Conservation (phyloP, 495 filamentous ascomycete genomes). For the Penicillium robsamsonii region DNA sequence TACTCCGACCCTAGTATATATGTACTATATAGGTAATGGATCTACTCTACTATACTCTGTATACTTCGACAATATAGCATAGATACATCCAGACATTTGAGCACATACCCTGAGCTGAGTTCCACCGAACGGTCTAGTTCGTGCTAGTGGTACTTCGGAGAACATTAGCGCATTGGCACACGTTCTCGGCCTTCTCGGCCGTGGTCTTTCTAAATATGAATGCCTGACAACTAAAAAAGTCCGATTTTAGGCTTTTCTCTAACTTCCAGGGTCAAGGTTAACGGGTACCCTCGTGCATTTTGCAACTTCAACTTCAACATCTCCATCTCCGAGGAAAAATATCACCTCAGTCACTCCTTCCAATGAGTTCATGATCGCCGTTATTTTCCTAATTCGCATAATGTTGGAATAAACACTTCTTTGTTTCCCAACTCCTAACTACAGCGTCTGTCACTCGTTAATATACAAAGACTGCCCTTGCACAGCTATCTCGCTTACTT, state of each 20-base stretch:
- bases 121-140: constrained; percentile 34
- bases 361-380: neutral
- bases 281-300: neutral
- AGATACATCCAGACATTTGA: no score
- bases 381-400: neutral
- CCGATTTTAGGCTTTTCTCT: neutral
- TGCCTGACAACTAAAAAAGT: neutral
- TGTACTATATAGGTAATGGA: neutral
- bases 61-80: no score
- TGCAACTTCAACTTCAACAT: neutral
- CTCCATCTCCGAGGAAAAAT: neutral
- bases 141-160: constrained; percentile 5
- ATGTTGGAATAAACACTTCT: constrained; percentile 5
- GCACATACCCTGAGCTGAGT: neutral
- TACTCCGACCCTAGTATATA: no score
- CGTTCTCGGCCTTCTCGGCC: constrained; percentile 15
- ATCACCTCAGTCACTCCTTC: neutral
- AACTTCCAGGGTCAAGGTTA: neutral
- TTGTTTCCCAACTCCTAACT: neutral
- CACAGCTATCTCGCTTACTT: neutral
- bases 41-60: neutral
- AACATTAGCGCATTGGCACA: constrained; percentile 6
- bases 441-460: neutral
- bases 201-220: neutral
- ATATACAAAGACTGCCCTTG: neutral